Evolutionary conservation across 164 flowering plant species (phyloP).

Genomic region (Brasenia schreberi): DNA sequence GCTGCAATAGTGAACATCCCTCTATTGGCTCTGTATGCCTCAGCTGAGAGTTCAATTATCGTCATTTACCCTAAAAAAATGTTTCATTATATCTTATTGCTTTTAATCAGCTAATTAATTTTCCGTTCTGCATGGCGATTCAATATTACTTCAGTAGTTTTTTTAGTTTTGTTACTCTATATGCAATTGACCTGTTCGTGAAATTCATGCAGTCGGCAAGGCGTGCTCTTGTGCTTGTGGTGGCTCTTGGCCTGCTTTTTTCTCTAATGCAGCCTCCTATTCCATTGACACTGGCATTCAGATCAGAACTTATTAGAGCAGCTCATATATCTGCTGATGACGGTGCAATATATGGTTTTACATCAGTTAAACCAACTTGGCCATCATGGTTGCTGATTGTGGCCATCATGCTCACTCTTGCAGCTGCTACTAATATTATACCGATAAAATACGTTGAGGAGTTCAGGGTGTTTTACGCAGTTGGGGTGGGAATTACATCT

Average conservation of each 20-base stretch:
- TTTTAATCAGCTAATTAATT: too few species aligned
- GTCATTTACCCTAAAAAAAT: too few species aligned
- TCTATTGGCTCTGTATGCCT: too few species aligned
- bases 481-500: slow-evolving; percentile 75
- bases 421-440: slow-evolving; percentile 69
- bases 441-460: slow-evolving; percentile 88
- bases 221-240: slow-evolving; percentile 73
- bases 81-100: too few species aligned
- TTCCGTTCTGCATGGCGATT: too few species aligned
- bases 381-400: slow-evolving; percentile 93
- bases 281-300: slow-evolving; percentile 70
- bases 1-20: too few species aligned
- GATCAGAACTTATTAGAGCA: slow-evolving; percentile 67
- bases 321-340: slow-evolving; percentile 87
- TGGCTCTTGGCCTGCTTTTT: slow-evolving; percentile 79
- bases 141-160: too few species aligned
- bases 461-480: slow-evolving; percentile 61
- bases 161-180: too few species aligned
- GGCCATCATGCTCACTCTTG: slow-evolving; percentile 70
- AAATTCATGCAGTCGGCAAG: slow-evolving; percentile 61
- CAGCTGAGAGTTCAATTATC: too few species aligned
- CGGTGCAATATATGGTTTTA: slow-evolving; percentile 81
- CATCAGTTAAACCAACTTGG: slow-evolving; percentile 81
- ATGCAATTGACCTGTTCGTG: too few species aligned
- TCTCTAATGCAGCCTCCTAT: slow-evolving; percentile 83